Evolutionary conservation across 2,329 filamentous ascomycete genomes (phyloP).

Genomic region (Epichloe scottii): DNA sequence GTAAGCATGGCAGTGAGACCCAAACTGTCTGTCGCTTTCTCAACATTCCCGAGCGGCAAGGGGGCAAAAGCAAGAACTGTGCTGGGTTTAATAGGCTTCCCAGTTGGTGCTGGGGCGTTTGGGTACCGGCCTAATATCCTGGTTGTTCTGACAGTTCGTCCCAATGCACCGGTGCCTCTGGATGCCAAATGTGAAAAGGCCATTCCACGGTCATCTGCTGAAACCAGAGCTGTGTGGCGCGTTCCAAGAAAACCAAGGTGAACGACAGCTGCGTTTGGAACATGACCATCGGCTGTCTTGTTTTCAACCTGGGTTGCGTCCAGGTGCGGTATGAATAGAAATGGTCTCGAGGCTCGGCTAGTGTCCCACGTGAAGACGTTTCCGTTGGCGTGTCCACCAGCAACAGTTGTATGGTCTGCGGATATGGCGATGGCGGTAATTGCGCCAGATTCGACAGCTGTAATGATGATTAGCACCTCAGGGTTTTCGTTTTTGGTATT

Average conservation of each 20-base stretch:
- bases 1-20: slow-evolving; percentile 92
- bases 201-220: slow-evolving; percentile 91
- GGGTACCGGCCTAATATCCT: slow-evolving; percentile 88
- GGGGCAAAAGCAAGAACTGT: slow-evolving; percentile 88
- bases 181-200: slow-evolving; percentile 95
- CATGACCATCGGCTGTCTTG: slow-evolving; percentile 67
- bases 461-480: slow-evolving; percentile 11
- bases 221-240: slow-evolving; percentile 85
- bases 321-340: slow-evolving; percentile 73
- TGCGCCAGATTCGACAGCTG: slow-evolving; percentile 80
- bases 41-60: slow-evolving; percentile 85
- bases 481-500: slow-evolving; percentile 11
- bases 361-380: slow-evolving; percentile 97
- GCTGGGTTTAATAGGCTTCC: slow-evolving; percentile 73
- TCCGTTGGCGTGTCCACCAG: slow-evolving; percentile 78
- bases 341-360: slow-evolving; percentile 66
- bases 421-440: slow-evolving; percentile 83
- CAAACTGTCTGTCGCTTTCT: slow-evolving; percentile 74
- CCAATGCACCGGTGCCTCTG: slow-evolving; percentile 75
- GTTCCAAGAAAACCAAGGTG: slow-evolving; percentile 94
- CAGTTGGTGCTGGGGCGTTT: slow-evolving; percentile 45
- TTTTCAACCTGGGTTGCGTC: slow-evolving; percentile 52
- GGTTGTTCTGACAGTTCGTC: slow-evolving; percentile 75
- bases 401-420: slow-evolving; percentile 85
- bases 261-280: slow-evolving; percentile 63